phyloP scores from a whole-genome alignment of 768 basidiomycete species.

The Dentipellis fragilis region DNA sequence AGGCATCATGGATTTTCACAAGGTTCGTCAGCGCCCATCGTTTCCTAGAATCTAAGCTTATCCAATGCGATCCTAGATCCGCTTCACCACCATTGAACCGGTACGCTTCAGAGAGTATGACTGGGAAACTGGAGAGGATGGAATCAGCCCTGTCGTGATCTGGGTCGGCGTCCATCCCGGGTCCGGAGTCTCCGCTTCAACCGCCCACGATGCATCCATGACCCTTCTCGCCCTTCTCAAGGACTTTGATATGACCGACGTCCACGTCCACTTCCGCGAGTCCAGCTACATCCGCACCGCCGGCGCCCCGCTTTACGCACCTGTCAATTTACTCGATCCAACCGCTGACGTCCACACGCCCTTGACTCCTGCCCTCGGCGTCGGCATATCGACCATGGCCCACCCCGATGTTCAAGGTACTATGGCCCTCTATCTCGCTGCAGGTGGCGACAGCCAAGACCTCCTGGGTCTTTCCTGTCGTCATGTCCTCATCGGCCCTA shows the following conservation, averaged over 20 bases:
- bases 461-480: constrained; percentile 22
- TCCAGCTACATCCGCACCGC: not conserved
- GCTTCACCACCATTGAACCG: constrained; percentile 24
- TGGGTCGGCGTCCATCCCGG: constrained; percentile 31
- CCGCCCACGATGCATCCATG: constrained; percentile 16
- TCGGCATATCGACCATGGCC: not conserved
- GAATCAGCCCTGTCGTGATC: constrained; percentile 19
- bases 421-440: constrained; percentile 17
- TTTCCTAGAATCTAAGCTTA: constrained; percentile 22
- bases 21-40: constrained; percentile 19
- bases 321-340: not conserved
- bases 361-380: not conserved
- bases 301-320: not conserved
- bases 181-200: constrained; percentile 12
- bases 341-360: not conserved
- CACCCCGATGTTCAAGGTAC: constrained; percentile 17
- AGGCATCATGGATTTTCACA: constrained; percentile 18
- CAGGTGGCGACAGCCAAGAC: constrained; percentile 18
- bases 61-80: constrained; percentile 22
- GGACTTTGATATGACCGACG: constrained; percentile 20
- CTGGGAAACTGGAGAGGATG: constrained; percentile 9
- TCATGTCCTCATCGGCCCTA: constrained; percentile 19
- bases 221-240: constrained; percentile 25
- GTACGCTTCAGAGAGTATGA: constrained; percentile 22
- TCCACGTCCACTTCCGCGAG: constrained; percentile 28